These are phyloP conservation scores for Basipetospora chlamydospora DNA, from an alignment of 2,329 filamentous ascomycete genomes.

Conservation along the genomic window DNA sequence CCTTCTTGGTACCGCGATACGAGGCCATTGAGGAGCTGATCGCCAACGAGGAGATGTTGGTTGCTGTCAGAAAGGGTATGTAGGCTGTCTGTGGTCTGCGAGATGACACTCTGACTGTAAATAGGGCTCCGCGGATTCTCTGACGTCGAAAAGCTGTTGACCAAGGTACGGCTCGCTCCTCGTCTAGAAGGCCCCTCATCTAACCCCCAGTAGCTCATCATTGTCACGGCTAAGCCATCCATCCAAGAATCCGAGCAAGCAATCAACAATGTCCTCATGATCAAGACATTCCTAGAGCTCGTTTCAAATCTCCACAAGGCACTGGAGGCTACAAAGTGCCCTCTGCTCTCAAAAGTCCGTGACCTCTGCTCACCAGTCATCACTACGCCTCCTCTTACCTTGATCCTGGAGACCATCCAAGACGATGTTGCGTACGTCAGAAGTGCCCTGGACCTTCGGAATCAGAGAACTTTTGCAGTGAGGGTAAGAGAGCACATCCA, in stretches of 20 bases:
- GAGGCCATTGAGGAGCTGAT: conserved; percentile 74
- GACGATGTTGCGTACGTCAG: conserved; percentile 66
- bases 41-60: conserved; percentile 74
- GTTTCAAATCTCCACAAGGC: conserved; percentile 55
- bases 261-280: conserved; percentile 72
- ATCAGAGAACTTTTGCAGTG: conserved; percentile 82
- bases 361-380: conserved; percentile 53
- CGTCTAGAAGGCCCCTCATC: neutral
- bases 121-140: conserved; percentile 34
- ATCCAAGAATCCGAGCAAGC: conserved; percentile 62
- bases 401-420: conserved; percentile 62
- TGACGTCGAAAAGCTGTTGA: conserved; percentile 69
- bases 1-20: conserved; percentile 57
- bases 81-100: no score
- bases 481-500: conserved; percentile 38
- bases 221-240: conserved; percentile 52
- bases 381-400: conserved; percentile 41
- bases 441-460: conserved; percentile 69
- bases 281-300: conserved; percentile 66
- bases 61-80: conserved; percentile 53
- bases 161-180: conserved; percentile 36
- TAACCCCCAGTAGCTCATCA: conserved; percentile 45
- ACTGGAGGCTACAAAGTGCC: conserved; percentile 47
- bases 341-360: conserved; percentile 52
- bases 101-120: neutral